A percentile compares a stretch with the other conserved stretches of the same genome.
phyloP scores from a whole-genome alignment of 208 protist species.

The Wallacemonas sp. region DNA sequence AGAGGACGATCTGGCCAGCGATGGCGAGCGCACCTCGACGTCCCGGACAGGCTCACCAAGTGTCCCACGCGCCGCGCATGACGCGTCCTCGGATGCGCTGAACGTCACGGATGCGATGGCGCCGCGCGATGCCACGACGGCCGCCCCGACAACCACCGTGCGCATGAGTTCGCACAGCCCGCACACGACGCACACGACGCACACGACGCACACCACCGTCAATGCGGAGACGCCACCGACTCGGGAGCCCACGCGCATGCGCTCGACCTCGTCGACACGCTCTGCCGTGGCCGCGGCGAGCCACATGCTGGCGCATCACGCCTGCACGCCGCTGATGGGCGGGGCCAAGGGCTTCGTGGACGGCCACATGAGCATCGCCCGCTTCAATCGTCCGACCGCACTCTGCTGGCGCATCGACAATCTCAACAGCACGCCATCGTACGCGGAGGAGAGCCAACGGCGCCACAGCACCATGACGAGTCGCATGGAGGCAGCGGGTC shows the following conservation, averaged over 20 bases:
- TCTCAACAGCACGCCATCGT: neutral
- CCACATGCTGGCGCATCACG: constrained; percentile 15
- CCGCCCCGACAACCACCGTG: too few species aligned
- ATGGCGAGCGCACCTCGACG: too few species aligned
- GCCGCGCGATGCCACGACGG: too few species aligned
- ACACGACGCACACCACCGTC: neutral
- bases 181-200: too few species aligned
- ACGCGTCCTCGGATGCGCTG: neutral
- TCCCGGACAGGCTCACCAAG: neutral
- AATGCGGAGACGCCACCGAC: neutral
- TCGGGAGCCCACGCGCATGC: neutral
- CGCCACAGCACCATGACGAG: too few species aligned
- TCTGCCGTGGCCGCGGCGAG: constrained; percentile 18
- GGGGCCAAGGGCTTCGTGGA: constrained; percentile 61
- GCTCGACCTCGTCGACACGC: neutral
- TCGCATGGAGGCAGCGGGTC: too few species aligned
- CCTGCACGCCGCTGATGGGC: constrained; percentile 38
- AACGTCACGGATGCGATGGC: too few species aligned
- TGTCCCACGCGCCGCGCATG: neutral
- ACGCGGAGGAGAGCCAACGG: too few species aligned
- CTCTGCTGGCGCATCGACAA: constrained; percentile 73
- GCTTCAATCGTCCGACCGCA: constrained; percentile 57
- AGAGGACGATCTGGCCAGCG: too few species aligned
- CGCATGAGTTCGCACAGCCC: too few species aligned
- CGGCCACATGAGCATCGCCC: constrained; percentile 65